Evolutionary conservation across 257 asterid genomes (phyloP), one percentile per base, ranked within the genome.

Genomic region (Apocynum venetum): DNA sequence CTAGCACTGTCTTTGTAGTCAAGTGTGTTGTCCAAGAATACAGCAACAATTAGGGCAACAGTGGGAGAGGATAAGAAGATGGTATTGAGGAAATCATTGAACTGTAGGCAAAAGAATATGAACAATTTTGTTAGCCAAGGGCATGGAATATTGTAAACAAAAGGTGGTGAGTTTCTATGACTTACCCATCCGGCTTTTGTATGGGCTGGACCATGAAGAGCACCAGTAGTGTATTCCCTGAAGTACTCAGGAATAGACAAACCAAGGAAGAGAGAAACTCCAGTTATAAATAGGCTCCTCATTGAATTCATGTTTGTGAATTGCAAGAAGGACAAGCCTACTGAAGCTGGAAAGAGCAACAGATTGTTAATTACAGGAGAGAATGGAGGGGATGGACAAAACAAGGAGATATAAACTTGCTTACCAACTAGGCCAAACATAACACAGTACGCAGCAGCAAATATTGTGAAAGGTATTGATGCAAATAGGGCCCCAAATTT

Each of bases 301-400:
- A 91, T 89, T 43, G 97, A 96, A 84, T 96, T 93, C 98, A 93
- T 93, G 93, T 96, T 93, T 55, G 99, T 93, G 86, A 96, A 96
- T 81, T 96, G 98, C 81, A 96, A 67, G 73, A 96, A 96, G 40
- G 99, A 96, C 80, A 96, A 78, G 66, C 99, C 99, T 77, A 90
- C 92, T 0, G 99, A 88, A 86, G 99, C 99, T 96, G 95, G 56
- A 85, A 76, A 81, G 11, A 55, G 48, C 8, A 35, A 65, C 40
- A 68, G 25, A 74, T 38, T 67, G 71, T n/a, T 43, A 76, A 72
- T 43, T n/a, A 65, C 9, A 79, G 4, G 44, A 43, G 6, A 2
- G 31, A 73, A 71, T 14, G 69, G 14, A 43, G 4, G 1, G 20
- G 70, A 71, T 19, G 69, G 13, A 77, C 35, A 25, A 25, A 36